Percentiles rank a stretch among this genome's conserved stretches.
Evolutionary conservation across 2,329 filamentous ascomycete species (phyloP).

Genomic region (Hypomyces perniciosus): DNA sequence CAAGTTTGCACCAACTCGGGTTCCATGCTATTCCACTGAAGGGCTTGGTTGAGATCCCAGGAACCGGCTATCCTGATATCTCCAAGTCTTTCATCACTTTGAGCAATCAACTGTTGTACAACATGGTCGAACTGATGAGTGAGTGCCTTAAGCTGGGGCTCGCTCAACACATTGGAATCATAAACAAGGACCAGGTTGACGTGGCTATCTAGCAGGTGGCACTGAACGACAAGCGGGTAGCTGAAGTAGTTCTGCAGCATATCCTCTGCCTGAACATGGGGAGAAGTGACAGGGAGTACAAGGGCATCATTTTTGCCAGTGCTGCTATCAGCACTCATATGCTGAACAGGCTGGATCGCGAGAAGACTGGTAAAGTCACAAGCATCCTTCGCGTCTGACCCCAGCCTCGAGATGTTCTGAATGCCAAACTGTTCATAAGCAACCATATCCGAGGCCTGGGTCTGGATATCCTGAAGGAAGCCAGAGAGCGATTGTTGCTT

Average conservation of each 20-base stretch:
- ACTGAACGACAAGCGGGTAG: constrained; percentile 8
- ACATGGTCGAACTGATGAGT: constrained; percentile 9
- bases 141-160: not conserved
- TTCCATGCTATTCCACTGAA: constrained; percentile 1
- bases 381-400: constrained; percentile 11
- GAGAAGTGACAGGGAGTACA: not conserved
- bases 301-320: not conserved
- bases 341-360: constrained; percentile 12
- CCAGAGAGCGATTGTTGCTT: constrained; percentile 1
- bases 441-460: constrained; percentile 19
- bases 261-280: not conserved
- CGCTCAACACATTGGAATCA: constrained; percentile 1
- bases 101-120: constrained; percentile 3
- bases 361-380: constrained; percentile 12
- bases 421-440: constrained; percentile 23
- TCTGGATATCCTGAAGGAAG: constrained; percentile 19
- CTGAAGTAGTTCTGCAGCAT: constrained; percentile 9
- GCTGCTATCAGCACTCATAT: constrained; percentile 1
- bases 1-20: constrained; percentile 1
- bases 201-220: not conserved
- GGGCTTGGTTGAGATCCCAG: constrained; percentile 6
- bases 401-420: constrained; percentile 20
- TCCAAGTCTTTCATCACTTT: not conserved
- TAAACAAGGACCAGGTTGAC: constrained; percentile 7
- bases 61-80: constrained; percentile 1